Evolutionary conservation across 2,329 filamentous ascomycete genomes (phyloP).

Genomic region (Colletotrichum sp.): DNA sequence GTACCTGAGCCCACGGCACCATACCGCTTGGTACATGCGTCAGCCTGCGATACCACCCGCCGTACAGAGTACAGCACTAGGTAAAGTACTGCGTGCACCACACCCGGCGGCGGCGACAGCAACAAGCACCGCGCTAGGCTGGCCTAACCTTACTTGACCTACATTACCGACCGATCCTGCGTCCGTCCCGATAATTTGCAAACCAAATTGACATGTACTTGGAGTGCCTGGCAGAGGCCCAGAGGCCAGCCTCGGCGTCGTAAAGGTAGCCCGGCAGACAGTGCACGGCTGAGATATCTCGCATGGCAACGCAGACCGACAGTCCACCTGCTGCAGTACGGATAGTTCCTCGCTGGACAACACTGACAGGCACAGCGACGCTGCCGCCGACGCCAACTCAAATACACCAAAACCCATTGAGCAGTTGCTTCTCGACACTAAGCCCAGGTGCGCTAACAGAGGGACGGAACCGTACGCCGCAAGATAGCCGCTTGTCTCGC

Average conservation of each 20-base stretch:
- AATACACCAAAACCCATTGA: not conserved
- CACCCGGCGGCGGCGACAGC: not conserved
- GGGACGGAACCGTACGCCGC: not conserved
- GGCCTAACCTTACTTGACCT: constrained; percentile 11
- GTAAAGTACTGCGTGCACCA: not conserved
- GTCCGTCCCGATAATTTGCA: not conserved
- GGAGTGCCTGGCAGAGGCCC: not conserved
- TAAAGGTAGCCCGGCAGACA: not conserved
- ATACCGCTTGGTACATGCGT: not conserved
- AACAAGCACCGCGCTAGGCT: constrained; percentile 1
- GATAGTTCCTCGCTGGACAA: not conserved
- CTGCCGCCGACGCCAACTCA: not conserved
- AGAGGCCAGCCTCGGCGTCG: not conserved
- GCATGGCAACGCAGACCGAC: not conserved
- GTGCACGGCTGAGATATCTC: not conserved
- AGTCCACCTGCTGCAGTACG: not conserved
- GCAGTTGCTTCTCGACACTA: not conserved
- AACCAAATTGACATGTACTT: not conserved
- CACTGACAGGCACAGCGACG: not conserved
- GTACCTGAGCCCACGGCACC: not conserved
- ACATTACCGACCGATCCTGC: constrained; percentile 13
- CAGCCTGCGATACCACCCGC: not conserved
- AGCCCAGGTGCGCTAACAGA: not conserved
- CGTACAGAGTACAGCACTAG: not conserved
- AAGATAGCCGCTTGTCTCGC: not conserved